phyloP scores from a whole-genome alignment of 148 eudicot species.

The Vaccinium darrowii region DNA sequence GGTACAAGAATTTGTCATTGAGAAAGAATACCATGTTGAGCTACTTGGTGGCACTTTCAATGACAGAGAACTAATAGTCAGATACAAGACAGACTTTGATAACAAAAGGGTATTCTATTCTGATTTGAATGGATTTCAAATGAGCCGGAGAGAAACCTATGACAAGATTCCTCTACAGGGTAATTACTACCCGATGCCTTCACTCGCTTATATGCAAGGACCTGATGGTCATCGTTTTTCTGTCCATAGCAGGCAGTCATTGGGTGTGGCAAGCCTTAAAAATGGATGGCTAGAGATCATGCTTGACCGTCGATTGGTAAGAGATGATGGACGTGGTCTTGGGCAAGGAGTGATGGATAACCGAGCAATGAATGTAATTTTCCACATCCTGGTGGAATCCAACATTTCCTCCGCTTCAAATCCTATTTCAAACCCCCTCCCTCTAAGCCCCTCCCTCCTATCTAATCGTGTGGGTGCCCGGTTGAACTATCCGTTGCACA shows the following conservation, averaged over 20 bases:
- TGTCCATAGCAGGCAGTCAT: slow-evolving; percentile 79
- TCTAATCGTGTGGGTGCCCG: slow-evolving; percentile 77
- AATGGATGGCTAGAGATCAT: slow-evolving; percentile 90
- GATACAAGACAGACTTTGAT: slow-evolving; percentile 79
- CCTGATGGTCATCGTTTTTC: slow-evolving; percentile 76
- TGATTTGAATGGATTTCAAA: slow-evolving; percentile 94
- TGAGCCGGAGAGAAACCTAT: slow-evolving; percentile 94
- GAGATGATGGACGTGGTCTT: slow-evolving; percentile 94
- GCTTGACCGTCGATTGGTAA: slow-evolving; percentile 83
- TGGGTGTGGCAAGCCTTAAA: slow-evolving; percentile 86
- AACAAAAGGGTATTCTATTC: slow-evolving; percentile 73
- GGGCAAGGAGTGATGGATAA: slow-evolving; percentile 97
- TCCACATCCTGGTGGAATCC: slow-evolving; percentile 74
- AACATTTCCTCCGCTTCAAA: slow-evolving; percentile 57
- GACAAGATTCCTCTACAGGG: slow-evolving; percentile 95
- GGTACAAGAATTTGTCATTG: slow-evolving; percentile 69
- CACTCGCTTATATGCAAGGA: slow-evolving; percentile 89
- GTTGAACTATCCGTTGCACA: slow-evolving; percentile 75
- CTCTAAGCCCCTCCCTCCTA: slow-evolving; percentile 78
- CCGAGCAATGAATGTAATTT: slow-evolving; percentile 76
- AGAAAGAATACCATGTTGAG: slow-evolving; percentile 97
- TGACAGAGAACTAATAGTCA: slow-evolving; percentile 76
- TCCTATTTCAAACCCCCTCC: slow-evolving; percentile 43
- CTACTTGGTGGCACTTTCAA: slow-evolving; percentile 58
- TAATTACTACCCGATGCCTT: slow-evolving; percentile 97